Conservation (phyloP, 495 filamentous ascomycete species). For the Aspergillus taichungensis region DNA sequence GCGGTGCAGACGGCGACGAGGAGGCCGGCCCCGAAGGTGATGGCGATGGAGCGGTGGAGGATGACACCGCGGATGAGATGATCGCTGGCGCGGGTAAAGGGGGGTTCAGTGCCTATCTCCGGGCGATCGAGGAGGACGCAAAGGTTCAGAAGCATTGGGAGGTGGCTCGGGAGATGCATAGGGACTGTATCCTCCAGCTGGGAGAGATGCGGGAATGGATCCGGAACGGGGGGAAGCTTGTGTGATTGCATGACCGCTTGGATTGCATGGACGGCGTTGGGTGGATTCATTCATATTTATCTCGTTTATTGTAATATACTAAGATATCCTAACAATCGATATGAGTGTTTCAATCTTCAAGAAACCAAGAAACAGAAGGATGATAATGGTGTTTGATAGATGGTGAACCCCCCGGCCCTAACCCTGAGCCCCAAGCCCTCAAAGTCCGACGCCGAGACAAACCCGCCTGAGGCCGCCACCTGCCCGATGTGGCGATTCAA, state of each 20-base stretch:
- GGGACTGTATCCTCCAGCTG: constrained; percentile 50
- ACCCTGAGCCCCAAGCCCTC: constrained; percentile 12
- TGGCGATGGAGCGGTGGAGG: constrained; percentile 7
- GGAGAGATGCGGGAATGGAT: constrained; percentile 47
- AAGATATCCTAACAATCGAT: too few species aligned
- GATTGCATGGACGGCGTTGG: constrained; percentile 8
- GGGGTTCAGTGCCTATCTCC: constrained; percentile 50
- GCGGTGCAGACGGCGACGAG: constrained; percentile 12
- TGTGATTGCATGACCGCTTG: constrained; percentile 5
- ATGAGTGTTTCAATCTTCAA: too few species aligned
- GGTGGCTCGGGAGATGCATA: constrained; percentile 54
- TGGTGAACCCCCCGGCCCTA: constrained; percentile 6
- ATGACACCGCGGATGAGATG: constrained; percentile 20
- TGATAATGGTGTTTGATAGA: background rate
- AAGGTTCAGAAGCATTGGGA: constrained; percentile 56
- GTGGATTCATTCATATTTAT: too few species aligned
- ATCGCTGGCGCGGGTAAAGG: constrained; percentile 24
- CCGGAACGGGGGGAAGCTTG: constrained; percentile 27
- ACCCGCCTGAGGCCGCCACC: constrained; percentile 9
- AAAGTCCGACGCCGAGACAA: constrained; percentile 11
- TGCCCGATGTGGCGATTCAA: constrained; percentile 7
- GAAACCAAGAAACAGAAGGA: background rate
- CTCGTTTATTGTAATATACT: too few species aligned
- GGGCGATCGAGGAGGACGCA: constrained; percentile 55
- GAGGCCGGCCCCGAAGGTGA: constrained; percentile 11